These are phyloP conservation scores for Cerrena zonata DNA, from an alignment of 1,284 basidiomycete genomes.

Conservation along the genomic window DNA sequence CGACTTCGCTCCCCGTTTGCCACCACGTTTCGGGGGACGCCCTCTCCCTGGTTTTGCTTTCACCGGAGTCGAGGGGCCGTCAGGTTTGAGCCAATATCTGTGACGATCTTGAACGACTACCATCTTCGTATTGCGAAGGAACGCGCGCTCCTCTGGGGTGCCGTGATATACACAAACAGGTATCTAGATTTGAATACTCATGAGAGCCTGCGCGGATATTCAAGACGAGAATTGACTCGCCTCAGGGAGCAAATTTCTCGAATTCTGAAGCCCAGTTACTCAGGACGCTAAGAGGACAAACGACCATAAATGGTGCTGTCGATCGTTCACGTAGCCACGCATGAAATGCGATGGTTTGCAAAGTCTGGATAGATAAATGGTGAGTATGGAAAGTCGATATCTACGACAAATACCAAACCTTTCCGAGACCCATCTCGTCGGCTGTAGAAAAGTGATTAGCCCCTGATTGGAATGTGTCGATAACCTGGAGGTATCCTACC, in stretches of 20 bases:
- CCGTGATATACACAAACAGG: conserved; percentile 90
- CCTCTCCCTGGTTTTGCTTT: conserved; percentile 13
- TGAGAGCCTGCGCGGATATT: background rate
- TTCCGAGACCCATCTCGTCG: conserved; percentile 92
- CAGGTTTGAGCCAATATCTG: conserved; percentile 12
- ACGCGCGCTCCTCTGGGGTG: conserved; percentile 67
- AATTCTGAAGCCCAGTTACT: conserved; percentile 93
- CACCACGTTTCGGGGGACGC: conserved; percentile 1
- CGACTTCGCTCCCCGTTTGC: conserved; percentile 14
- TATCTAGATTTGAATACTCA: conserved; percentile 49
- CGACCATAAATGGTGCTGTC: conserved; percentile 80
- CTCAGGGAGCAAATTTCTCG: conserved; percentile 70
- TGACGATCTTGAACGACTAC: conserved; percentile 9
- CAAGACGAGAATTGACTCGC: conserved; percentile 35
- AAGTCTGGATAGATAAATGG: conserved; percentile 48
- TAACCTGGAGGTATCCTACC: conserved; percentile 39
- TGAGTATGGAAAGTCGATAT: too few relatives aligned
- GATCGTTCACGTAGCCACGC: conserved; percentile 79
- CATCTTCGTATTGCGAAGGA: conserved; percentile 46
- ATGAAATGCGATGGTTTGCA: conserved; percentile 90
- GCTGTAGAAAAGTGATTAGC: conserved; percentile 37
- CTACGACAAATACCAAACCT: too few relatives aligned
- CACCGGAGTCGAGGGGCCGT: background rate
- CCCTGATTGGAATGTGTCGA: conserved; percentile 2
- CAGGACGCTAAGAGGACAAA: conserved; percentile 87